Evolutionary conservation across 305 asterid species (phyloP).

Genomic region (Solanum chacoense): DNA sequence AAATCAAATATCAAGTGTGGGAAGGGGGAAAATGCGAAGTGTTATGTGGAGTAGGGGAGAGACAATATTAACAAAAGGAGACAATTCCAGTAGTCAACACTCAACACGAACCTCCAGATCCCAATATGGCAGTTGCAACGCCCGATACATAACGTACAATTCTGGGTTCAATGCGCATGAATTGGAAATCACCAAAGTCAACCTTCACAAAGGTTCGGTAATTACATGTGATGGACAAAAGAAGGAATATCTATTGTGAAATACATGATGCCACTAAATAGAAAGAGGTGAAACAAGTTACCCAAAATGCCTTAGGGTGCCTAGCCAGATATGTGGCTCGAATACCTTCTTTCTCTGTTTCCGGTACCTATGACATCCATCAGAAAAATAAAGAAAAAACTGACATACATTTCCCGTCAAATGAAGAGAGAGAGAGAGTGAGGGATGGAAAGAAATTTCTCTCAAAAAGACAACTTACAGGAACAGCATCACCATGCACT

Average conservation of each 20-base stretch:
- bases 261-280: not conserved
- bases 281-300: slow-evolving; percentile 13
- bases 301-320: slow-evolving; percentile 97
- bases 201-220: slow-evolving; percentile 44
- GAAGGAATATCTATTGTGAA: not conserved
- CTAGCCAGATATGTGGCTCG: slow-evolving; percentile 70
- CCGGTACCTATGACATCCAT: slow-evolving; percentile 32
- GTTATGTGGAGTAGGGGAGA: not conserved
- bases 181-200: slow-evolving; percentile 94
- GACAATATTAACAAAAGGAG: not conserved
- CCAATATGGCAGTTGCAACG: slow-evolving; percentile 82
- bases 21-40: not conserved
- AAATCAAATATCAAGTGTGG: not conserved
- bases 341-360: slow-evolving; percentile 39
- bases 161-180: slow-evolving; percentile 75
- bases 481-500: slow-evolving; percentile 80
- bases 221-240: not conserved
- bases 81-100: slow-evolving; percentile 7
- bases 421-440: not conserved
- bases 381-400: not conserved
- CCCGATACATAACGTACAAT: slow-evolving; percentile 77
- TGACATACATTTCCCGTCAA: not conserved
- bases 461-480: slow-evolving; percentile 37
- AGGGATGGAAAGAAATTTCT: not conserved
- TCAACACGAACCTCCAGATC: slow-evolving; percentile 74